A percentile compares a stretch with the other conserved stretches of the same genome.
Conservation (phyloP, 176 grass and related monocot species). For the Phyllostachys edulis region DNA sequence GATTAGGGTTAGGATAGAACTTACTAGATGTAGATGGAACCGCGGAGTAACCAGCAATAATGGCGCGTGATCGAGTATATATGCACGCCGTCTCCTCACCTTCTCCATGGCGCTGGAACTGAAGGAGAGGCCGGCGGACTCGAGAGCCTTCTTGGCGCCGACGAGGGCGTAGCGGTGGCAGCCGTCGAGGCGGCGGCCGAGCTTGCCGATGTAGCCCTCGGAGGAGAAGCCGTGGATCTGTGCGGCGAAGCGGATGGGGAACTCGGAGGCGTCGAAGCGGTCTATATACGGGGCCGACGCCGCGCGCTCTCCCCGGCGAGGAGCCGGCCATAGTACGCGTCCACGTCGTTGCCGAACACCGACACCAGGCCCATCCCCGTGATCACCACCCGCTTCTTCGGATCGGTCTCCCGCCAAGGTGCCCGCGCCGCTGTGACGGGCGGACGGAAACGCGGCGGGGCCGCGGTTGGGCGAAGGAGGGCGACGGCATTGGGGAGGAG, state of each 20-base stretch:
- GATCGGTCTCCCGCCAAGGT: too few species aligned
- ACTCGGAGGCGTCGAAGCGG: slow-evolving; percentile 31
- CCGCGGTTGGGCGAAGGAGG: too few species aligned
- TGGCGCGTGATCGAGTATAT: too few species aligned
- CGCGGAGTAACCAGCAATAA: too few species aligned
- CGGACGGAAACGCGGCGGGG: too few species aligned
- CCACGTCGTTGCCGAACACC: slow-evolving; percentile 49
- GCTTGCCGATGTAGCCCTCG: slow-evolving; percentile 41
- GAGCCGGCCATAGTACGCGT: slow-evolving; percentile 41
- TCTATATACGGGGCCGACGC: slow-evolving; percentile 37
- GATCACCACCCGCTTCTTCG: too few species aligned
- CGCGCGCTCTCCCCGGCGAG: slow-evolving; percentile 39
- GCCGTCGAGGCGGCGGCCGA: slow-evolving; percentile 43
- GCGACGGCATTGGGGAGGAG: too few species aligned
- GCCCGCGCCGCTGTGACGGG: too few species aligned
- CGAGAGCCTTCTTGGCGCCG: slow-evolving; percentile 53
- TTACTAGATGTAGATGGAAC: too few species aligned
- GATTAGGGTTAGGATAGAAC: too few species aligned
- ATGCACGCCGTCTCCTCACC: too few species aligned
- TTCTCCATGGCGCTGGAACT: slow-evolving; percentile 19
- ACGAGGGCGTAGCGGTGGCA: slow-evolving; percentile 51
- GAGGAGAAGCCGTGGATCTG: slow-evolving; percentile 49
- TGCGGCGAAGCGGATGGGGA: slow-evolving; percentile 40
- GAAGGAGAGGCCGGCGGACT: slow-evolving; percentile 43
- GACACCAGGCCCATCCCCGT: slow-evolving; percentile 50